Conservation (phyloP, 2,329 filamentous ascomycete genomes). For the Fusarium sp. region DNA sequence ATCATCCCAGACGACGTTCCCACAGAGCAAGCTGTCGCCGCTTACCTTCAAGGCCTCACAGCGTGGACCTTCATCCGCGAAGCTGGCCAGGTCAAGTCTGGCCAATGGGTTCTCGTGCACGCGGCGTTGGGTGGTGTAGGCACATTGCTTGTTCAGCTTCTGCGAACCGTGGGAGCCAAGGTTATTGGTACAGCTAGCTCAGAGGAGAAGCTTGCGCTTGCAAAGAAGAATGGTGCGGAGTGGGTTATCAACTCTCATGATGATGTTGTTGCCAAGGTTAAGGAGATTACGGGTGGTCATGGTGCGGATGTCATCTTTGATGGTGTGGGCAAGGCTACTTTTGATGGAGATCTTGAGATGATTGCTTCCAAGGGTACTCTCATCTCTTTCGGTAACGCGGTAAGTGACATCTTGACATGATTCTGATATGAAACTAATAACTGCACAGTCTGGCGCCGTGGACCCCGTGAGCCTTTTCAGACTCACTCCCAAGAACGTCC, state of each 20-base stretch:
- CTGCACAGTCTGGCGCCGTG: constrained; percentile 71
- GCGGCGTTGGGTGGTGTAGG: constrained; percentile 88
- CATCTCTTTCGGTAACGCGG: constrained; percentile 83
- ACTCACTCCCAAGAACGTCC: constrained; percentile 79
- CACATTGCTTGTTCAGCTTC: constrained; percentile 78
- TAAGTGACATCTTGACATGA: constrained; percentile 50
- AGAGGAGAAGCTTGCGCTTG: constrained; percentile 76
- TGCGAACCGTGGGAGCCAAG: constrained; percentile 77
- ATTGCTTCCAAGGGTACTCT: constrained; percentile 82
- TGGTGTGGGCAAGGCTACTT: constrained; percentile 86
- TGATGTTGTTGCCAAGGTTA: constrained; percentile 67
- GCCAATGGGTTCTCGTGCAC: constrained; percentile 86
- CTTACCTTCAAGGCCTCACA: constrained; percentile 84
- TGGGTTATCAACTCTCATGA: constrained; percentile 77
- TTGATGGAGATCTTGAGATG: constrained; percentile 79
- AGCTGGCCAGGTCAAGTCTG: constrained; percentile 77
- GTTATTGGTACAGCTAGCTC: constrained; percentile 84
- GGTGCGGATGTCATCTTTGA: constrained; percentile 86
- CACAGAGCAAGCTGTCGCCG: constrained; percentile 73
- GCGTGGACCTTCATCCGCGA: constrained; percentile 83
- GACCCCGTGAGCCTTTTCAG: constrained; percentile 69
- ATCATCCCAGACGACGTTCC: constrained; percentile 72
- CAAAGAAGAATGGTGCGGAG: constrained; percentile 76
- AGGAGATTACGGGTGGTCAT: constrained; percentile 75
- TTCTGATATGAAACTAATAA: constrained; percentile 15